Evolutionary conservation across 2,329 filamentous ascomycete species (phyloP), one percentile per base, ranked within the genome.

Genomic region (Colletotrichum coccodes): DNA sequence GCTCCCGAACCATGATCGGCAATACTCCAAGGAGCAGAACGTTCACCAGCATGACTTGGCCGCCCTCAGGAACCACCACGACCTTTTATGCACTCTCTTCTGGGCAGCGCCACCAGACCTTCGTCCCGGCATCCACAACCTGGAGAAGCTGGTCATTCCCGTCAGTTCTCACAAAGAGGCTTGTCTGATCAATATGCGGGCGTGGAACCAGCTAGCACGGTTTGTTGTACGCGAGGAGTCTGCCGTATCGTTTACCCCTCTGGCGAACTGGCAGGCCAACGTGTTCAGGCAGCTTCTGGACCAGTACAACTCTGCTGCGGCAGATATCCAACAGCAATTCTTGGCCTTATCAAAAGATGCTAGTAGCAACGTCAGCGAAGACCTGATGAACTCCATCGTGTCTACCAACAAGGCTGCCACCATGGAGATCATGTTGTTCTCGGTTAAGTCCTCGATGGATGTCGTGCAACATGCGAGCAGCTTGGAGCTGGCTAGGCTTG

Each of bases 1-100:
- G 1, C 83, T 90, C 63, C 90, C 90, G 3, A 92, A 92, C 70
- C 90, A 92, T 72, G 85, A 89, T 71, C 84, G 90, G 11, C 87
- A 90, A 68, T 88, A 90, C 64, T 84, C 87, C 40, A 91, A 90
- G 72, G 90, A 92, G 74, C 84, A 90, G 66, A 83, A 81, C 6
- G 84, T 91, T 12, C 84, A 86, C 64, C 83, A 90, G 71, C 84
- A 85, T 42, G 90, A 92, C 56, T 81, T 92, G 52, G 88, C 89
- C 4, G 89, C 89, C 6, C 79, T 92, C 49, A 82, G 90, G 65
- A 92, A 92, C 69, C 90, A 92, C 68, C 90, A 92, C 67, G 90
- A 92, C 75, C 84, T 92, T 47, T 81, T 92, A 4, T 89, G 87
- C 71, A 90, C 89, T 0, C 80, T 92, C 5, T 92, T 88, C 75